Base-by-base conservation (phyloP, 106 monocot species). In the Apostasia ramifera region DNA sequence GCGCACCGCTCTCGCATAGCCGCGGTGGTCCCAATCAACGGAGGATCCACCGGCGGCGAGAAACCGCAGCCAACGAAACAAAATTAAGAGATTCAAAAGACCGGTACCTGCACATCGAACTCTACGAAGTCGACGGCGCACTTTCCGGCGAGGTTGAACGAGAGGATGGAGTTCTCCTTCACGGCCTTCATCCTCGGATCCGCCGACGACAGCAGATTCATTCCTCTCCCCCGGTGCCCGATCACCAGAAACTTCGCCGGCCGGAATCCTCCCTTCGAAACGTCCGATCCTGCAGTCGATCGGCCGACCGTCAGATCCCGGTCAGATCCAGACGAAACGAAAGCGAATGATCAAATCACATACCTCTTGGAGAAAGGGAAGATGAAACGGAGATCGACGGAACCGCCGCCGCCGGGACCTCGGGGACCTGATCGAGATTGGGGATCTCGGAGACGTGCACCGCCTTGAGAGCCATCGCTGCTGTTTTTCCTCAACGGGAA, bases 151-250 rank as follows among this genome's bases (percentile, higher is more conserved):
- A 81, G 67, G 74, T 85, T 83, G 79, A 93, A 93, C 50, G 92
- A 89, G 8, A 63, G 70, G 69, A 93, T 42, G 5, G 92, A 81
- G 68, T 93, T 93, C 86, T 93, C 92, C 70, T 85, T 88, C 38
- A 93, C 43, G 55, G 79, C 73, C 81, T 69, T 81, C 68, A 91
- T 14, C 77, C 91, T 67, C 4, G 40, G 77, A 62, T 93, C 88
- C 5, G 79, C 63, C 58, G 89, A 93, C 44, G 85, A 61, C 66
- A 86, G 71, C 13, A 72, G 78, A 79, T 93, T 93, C 92, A 93
- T 88, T 57, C 92, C 92, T 70, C 77, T 93, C 71, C 92, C 92
- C n/a, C 92, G 52, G 78, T 92, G 92, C 5, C 92, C 88, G 70
- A 93, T 75, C 81, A 93, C 92, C 71, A 72, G 1, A 61, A 93